Evolutionary conservation across 257 asterid species (phyloP).

Genomic region (Solanum acaule): DNA sequence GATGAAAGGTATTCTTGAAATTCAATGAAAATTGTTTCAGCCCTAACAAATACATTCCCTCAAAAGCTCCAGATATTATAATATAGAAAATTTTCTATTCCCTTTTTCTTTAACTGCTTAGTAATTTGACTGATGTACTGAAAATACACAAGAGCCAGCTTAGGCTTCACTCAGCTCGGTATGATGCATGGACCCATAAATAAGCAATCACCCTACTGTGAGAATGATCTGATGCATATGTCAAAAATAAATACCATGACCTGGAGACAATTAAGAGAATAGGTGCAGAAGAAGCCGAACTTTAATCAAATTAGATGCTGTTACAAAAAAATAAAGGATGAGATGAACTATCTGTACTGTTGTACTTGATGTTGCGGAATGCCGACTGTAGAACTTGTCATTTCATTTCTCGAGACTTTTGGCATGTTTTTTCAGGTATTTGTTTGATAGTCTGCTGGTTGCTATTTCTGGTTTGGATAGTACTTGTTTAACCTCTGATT

Average conservation of each 20-base stretch:
- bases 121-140: not conserved
- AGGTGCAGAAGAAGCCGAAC: not conserved
- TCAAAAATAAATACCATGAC: not conserved
- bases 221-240: not conserved
- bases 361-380: not conserved
- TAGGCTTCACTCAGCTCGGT: not conserved
- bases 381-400: not conserved
- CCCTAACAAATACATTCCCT: not conserved
- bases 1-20: not conserved
- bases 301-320: not conserved
- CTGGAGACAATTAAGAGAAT: not conserved
- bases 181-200: not conserved
- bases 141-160: not conserved
- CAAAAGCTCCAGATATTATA: not conserved
- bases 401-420: not conserved
- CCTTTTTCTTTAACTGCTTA: not conserved
- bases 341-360: not conserved
- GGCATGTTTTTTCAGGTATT: not conserved
- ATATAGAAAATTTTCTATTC: not conserved
- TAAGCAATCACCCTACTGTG: not conserved
- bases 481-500: not conserved
- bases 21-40: not conserved
- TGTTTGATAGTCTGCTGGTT: not conserved
- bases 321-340: not conserved
- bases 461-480: not conserved